Conservation (phyloP, 1,284 basidiomycete genomes). For the Ustilago cynodontis region DNA sequence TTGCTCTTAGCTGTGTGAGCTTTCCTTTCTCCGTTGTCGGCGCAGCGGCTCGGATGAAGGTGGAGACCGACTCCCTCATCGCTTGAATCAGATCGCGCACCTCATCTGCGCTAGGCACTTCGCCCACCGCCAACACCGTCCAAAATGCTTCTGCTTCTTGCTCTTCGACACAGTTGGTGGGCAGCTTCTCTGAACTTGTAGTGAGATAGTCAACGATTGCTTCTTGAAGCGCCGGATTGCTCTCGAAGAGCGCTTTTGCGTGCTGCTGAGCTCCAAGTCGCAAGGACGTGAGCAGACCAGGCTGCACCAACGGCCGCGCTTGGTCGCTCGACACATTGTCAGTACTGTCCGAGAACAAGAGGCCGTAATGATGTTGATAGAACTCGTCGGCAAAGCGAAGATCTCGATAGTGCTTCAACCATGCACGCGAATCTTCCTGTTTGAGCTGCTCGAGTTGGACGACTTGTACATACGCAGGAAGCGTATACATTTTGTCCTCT, state of each 20-base stretch:
- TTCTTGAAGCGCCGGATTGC: conserved; percentile 1
- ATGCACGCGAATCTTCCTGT: not conserved
- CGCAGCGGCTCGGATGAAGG: not conserved
- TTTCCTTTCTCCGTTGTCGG: not conserved
- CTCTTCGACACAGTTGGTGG: not conserved
- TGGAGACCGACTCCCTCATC: conserved; percentile 16
- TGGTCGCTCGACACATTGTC: not conserved
- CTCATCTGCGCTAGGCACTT: conserved; percentile 18
- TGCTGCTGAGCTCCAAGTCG: conserved; percentile 20
- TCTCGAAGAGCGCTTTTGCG: conserved; percentile 12
- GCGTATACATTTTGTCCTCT: conserved; percentile 77
- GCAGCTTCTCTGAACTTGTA: not conserved
- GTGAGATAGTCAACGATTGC: conserved; percentile 16
- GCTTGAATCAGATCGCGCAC: conserved; percentile 20
- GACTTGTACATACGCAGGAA: conserved; percentile 28
- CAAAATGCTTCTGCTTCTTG: conserved; percentile 9
- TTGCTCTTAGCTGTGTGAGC: not conserved
- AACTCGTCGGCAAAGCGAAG: conserved; percentile 38
- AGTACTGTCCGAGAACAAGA: conserved; percentile 6
- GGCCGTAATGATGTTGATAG: conserved; percentile 15
- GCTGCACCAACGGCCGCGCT: conserved; percentile 26
- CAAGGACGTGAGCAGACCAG: conserved; percentile 18
- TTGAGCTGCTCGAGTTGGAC: conserved; percentile 12
- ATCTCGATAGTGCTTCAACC: conserved; percentile 23
- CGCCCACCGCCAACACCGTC: conserved; percentile 22